Conservation (phyloP, 352 stramenopile genomes). For the Globisporangium uncinulatum region DNA sequence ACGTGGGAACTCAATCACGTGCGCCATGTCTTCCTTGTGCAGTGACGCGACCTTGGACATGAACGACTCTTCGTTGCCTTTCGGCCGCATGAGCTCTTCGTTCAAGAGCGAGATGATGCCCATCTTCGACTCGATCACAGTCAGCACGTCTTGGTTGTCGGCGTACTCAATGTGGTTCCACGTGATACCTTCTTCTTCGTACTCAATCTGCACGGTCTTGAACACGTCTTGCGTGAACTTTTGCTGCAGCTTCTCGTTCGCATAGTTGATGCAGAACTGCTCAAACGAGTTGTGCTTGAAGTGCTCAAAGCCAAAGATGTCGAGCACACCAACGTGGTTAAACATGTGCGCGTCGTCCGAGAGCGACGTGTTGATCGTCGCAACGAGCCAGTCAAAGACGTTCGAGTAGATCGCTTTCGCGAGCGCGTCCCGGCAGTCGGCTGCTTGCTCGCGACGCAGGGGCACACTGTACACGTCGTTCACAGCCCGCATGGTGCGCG, state of each 20-base stretch:
- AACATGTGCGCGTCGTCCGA: constrained; percentile 71
- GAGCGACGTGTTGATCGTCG: constrained; percentile 89
- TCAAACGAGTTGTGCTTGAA: constrained; percentile 94
- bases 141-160: constrained; percentile 87
- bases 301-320: constrained; percentile 99
- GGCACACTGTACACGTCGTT: constrained; percentile 47
- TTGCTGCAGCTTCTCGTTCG: constrained; percentile 80
- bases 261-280: constrained; percentile 83
- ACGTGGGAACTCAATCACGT: constrained; percentile 79
- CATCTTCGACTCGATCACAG: constrained; percentile 83
- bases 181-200: constrained; percentile 92
- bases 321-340: constrained; percentile 93
- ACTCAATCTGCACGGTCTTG: constrained; percentile 93
- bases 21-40: constrained; percentile 80
- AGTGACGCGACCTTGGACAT: constrained; percentile 80
- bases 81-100: constrained; percentile 86
- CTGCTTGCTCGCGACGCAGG: constrained; percentile 55
- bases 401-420: constrained; percentile 93
- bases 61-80: constrained; percentile 82
- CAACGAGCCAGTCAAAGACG: constrained; percentile 92
- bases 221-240: constrained; percentile 90
- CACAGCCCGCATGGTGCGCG: constrained; percentile 79
- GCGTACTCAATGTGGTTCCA: constrained; percentile 91
- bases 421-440: constrained; percentile 86
- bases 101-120: constrained; percentile 89